A percentile compares a stretch with the other conserved stretches of the same genome.
Evolutionary conservation across 179 eudicot genomes (phyloP).

Genomic region (Silene coronaria): DNA sequence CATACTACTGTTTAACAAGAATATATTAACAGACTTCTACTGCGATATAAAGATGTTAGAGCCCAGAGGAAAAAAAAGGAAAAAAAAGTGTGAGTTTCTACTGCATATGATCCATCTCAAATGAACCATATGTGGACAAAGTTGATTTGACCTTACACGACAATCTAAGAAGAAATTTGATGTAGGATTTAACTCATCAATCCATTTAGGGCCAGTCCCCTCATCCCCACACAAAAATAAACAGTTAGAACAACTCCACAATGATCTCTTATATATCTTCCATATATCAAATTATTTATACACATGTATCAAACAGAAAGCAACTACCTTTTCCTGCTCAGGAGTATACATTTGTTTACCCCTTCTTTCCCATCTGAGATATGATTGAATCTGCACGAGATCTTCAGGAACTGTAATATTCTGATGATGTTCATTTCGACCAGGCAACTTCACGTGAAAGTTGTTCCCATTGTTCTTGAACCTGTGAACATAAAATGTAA

Average conservation of each 20-base stretch:
- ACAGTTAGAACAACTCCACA: background rate
- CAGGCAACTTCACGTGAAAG: conserved; percentile 60
- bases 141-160: too few relatives aligned
- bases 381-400: conserved; percentile 91
- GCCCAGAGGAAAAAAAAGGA: too few relatives aligned
- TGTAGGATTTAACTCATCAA: too few relatives aligned
- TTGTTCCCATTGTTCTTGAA: conserved; percentile 79
- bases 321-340: conserved; percentile 69
- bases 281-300: too few relatives aligned
- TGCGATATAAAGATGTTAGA: too few relatives aligned
- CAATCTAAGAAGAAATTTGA: too few relatives aligned
- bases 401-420: conserved; percentile 81
- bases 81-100: too few relatives aligned
- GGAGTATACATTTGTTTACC: conserved; percentile 86
- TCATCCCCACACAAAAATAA: too few relatives aligned
- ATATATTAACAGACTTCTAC: background rate
- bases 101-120: too few relatives aligned
- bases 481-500: conserved; percentile 38
- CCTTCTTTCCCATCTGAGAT: conserved; percentile 86
- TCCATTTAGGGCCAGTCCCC: too few relatives aligned
- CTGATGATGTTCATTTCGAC: conserved; percentile 31
- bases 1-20: background rate
- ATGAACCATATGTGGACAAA: too few relatives aligned
- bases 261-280: too few relatives aligned
- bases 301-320: background rate